phyloP scores from a whole-genome alignment of 2,329 filamentous ascomycete species.

The Chaetomium strumarium region DNA sequence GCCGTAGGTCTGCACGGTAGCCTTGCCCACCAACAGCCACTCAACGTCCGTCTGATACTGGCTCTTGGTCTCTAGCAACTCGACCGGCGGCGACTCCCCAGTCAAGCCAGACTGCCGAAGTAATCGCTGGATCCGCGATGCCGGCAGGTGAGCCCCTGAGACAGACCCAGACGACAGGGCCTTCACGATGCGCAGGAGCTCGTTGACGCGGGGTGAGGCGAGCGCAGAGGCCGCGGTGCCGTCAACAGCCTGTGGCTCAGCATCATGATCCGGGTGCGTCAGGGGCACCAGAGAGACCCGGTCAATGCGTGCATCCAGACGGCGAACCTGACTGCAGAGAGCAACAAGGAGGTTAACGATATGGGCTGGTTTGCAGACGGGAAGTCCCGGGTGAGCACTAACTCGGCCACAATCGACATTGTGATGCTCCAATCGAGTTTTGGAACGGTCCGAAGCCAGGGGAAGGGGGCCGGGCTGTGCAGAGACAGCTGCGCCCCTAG shows the following conservation, averaged over 20 bases:
- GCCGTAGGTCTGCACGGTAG: conserved; percentile 85
- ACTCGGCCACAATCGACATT: conserved; percentile 45
- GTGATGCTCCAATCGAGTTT: conserved; percentile 17
- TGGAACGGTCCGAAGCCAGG: conserved; percentile 12
- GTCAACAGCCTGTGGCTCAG: conserved; percentile 24
- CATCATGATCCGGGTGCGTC: conserved; percentile 35
- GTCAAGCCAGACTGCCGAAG: conserved; percentile 57
- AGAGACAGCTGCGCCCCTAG: not conserved
- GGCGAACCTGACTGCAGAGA: conserved; percentile 50
- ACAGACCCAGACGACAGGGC: conserved; percentile 64
- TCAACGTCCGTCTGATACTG: conserved; percentile 72
- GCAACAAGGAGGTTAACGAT: conserved; percentile 17
- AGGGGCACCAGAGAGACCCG: conserved; percentile 47
- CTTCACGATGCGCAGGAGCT: conserved; percentile 63
- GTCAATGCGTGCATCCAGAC: conserved; percentile 60
- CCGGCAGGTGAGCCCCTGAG: conserved; percentile 55
- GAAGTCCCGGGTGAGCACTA: conserved; percentile 22
- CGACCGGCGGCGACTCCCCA: conserved; percentile 20
- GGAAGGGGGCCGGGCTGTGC: not conserved
- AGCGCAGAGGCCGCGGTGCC: conserved; percentile 35
- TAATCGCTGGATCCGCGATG: conserved; percentile 53
- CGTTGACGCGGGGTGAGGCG: conserved; percentile 49
- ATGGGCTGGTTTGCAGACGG: not conserved
- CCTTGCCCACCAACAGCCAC: conserved; percentile 88
- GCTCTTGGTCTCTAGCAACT: conserved; percentile 31